phyloP scores from a whole-genome alignment of 257 asterid genomes.

The Rubia yunnanensis region DNA sequence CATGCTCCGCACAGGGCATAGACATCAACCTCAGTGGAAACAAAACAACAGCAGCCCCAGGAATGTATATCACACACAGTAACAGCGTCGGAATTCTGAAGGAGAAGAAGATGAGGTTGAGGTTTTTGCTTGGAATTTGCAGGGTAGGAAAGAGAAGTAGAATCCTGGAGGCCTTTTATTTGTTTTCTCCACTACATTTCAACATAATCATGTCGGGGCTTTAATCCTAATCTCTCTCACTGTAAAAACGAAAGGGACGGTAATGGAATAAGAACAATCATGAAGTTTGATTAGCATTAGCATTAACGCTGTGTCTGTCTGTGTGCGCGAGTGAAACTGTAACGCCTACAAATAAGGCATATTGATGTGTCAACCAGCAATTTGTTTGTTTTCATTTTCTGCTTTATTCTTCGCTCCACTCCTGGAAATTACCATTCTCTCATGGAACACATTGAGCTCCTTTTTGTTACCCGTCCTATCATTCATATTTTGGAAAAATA shows the following conservation, averaged over 20 bases:
- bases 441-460: too few relatives aligned
- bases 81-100: too few relatives aligned
- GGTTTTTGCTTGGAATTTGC: slow-evolving; percentile 4
- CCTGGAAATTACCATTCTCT: neutral
- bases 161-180: slow-evolving; percentile 4
- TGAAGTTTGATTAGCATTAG: neutral
- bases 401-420: neutral
- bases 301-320: too few relatives aligned
- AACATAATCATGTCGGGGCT: slow-evolving; percentile 18
- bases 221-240: neutral
- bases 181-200: slow-evolving; percentile 12
- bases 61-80: neutral
- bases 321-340: neutral
- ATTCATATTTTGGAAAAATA: neutral
- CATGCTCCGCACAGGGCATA: slow-evolving; percentile 25
- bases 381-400: neutral
- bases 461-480: neutral
- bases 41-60: neutral
- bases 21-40: slow-evolving; percentile 14
- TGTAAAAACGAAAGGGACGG: slow-evolving; percentile 6
- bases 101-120: slow-evolving; percentile 7
- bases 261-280: slow-evolving; percentile 14
- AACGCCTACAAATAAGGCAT: neutral
- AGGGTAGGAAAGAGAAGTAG: slow-evolving; percentile 16
- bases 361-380: slow-evolving; percentile 3